Percentiles rank a stretch among this genome's conserved stretches.
Conservation (phyloP, 352 stramenopile species). For the Globisporangium splendens region DNA sequence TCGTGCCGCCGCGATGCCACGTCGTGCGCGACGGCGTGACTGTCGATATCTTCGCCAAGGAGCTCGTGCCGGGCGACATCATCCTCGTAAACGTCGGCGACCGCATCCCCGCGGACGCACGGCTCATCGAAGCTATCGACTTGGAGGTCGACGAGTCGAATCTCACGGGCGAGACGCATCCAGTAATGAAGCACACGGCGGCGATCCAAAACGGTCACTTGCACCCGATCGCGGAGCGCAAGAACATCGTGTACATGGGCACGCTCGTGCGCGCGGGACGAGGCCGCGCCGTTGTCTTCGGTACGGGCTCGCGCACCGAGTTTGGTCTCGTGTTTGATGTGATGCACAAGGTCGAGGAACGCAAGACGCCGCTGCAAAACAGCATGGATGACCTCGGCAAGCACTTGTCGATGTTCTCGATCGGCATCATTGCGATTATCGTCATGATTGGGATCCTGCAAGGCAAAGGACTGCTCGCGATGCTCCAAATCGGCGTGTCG, state of each 20-base stretch:
- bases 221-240: slow-evolving; percentile 71
- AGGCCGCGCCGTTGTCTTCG: slow-evolving; percentile 92
- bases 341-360: slow-evolving; percentile 90
- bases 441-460: slow-evolving; percentile 90
- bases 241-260: slow-evolving; percentile 96
- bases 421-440: slow-evolving; percentile 93
- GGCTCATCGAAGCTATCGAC: slow-evolving; percentile 86
- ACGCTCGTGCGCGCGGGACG: slow-evolving; percentile 92
- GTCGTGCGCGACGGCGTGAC: slow-evolving; percentile 52
- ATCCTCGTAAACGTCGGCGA: slow-evolving; percentile 91
- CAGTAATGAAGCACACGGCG: slow-evolving; percentile 70
- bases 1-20: slow-evolving; percentile 74
- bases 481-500: slow-evolving; percentile 95
- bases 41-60: slow-evolving; percentile 64
- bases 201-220: slow-evolving; percentile 62
- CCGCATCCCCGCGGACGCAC: slow-evolving; percentile 90
- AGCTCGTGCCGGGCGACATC: slow-evolving; percentile 82
- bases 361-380: slow-evolving; percentile 93
- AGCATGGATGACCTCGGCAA: slow-evolving; percentile 97
- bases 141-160: slow-evolving; percentile 93
- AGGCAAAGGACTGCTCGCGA: slow-evolving; percentile 91
- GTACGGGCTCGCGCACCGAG: slow-evolving; percentile 93
- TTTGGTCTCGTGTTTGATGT: slow-evolving; percentile 96
- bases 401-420: slow-evolving; percentile 92
- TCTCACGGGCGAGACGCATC: slow-evolving; percentile 91